A percentile compares a stretch with the other conserved stretches of the same genome.
Conservation (phyloP, 2,329 filamentous ascomycete genomes). For the Cladosporium sp. region DNA sequence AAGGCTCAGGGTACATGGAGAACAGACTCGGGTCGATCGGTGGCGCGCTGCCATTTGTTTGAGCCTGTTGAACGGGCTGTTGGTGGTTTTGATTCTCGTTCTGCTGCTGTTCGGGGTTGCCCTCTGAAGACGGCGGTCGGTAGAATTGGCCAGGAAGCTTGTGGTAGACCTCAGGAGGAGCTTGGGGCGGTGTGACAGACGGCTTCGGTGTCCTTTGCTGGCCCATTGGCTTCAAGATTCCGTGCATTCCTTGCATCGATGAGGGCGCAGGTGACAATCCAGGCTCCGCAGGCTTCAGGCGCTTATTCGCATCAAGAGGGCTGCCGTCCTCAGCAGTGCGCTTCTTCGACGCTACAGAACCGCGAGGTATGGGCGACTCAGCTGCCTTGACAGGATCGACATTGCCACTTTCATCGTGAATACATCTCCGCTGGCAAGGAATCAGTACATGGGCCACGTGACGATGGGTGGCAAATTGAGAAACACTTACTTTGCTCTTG, state of each 20-base stretch:
- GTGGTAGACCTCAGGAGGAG: constrained; percentile 12
- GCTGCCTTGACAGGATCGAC: constrained; percentile 59
- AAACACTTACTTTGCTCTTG: constrained; percentile 44
- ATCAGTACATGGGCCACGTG: constrained; percentile 14
- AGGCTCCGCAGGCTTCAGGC: constrained; percentile 16
- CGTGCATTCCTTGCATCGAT: constrained; percentile 13
- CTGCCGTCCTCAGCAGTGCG: constrained; percentile 37
- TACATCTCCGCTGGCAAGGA: constrained; percentile 52
- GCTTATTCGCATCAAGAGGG: constrained; percentile 22
- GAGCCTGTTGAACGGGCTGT: not conserved
- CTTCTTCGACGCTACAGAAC: constrained; percentile 50
- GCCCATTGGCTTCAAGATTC: constrained; percentile 9
- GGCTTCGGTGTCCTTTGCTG: constrained; percentile 1
- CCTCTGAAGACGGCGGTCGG: constrained; percentile 8
- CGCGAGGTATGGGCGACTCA: constrained; percentile 55
- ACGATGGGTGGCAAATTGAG: constrained; percentile 10
- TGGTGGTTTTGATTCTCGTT: constrained; percentile 6
- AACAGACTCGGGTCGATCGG: constrained; percentile 22
- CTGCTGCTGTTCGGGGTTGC: constrained; percentile 8
- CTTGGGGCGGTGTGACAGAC: not conserved
- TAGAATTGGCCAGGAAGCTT: constrained; percentile 12
- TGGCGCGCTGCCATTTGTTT: constrained; percentile 9
- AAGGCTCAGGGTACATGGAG: constrained; percentile 19
- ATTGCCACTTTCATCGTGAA: constrained; percentile 59
- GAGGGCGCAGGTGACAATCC: constrained; percentile 7